These are phyloP conservation scores for Aeschynomene evenia DNA, from an alignment of 306 rosid species.

Conservation along the genomic window DNA sequence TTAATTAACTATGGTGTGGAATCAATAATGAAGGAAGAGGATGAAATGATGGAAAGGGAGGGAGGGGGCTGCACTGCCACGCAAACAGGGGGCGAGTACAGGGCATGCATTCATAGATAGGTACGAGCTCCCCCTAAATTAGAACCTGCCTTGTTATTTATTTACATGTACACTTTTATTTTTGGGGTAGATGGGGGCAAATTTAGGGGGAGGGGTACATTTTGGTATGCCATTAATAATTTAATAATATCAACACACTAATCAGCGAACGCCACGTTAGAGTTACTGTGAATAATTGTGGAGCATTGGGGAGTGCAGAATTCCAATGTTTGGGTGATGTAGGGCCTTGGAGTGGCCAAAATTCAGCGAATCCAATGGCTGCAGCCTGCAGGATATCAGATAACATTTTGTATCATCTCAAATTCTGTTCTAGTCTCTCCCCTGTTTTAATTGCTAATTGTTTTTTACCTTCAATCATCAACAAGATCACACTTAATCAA, in stretches of 20 bases:
- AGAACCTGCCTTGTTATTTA: not conserved
- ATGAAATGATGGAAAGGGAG: not conserved
- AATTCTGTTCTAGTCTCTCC: not conserved
- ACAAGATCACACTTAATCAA: no score
- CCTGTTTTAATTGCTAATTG: not conserved
- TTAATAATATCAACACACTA: no score
- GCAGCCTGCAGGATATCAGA: not conserved
- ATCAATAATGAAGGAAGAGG: not conserved
- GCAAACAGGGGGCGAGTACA: no score
- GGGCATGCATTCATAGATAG: not conserved
- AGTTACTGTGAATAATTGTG: no score
- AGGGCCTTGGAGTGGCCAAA: not conserved
- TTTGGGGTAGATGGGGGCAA: no score
- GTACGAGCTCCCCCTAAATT: not conserved
- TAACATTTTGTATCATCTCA: no score
- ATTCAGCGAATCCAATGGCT: constrained; percentile 17
- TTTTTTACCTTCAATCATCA: not conserved
- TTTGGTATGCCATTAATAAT: no score
- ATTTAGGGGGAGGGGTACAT: not conserved
- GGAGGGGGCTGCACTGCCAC: not conserved
- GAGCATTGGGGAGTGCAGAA: not conserved
- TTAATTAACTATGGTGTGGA: not conserved
- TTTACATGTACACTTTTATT: not conserved
- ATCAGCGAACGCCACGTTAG: no score
- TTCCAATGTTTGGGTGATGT: not conserved